Evolutionary conservation across 345 rosid genomes (phyloP).

Genomic region (Geranium brycei): DNA sequence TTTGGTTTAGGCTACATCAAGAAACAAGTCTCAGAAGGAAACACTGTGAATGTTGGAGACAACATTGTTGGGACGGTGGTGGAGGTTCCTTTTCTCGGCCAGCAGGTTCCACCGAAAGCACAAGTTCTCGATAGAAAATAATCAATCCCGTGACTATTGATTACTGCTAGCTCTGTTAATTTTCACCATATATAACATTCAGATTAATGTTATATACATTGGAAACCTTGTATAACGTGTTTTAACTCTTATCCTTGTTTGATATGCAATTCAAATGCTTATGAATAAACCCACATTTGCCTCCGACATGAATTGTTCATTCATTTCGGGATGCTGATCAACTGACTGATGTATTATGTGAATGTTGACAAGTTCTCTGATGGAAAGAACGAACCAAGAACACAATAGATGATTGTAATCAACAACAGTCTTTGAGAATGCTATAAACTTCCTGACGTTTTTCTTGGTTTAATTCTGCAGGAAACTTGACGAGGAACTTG

Average conservation of each 20-base stretch:
- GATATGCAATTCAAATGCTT: neutral
- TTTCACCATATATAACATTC: too few relatives aligned
- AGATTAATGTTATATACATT: too few relatives aligned
- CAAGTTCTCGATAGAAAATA: constrained; percentile 22
- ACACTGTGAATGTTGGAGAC: constrained; percentile 46
- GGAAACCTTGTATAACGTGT: neutral
- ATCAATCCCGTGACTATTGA: neutral
- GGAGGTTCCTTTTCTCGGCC: constrained; percentile 52
- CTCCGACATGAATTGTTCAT: too few relatives aligned
- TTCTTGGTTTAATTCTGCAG: constrained; percentile 31
- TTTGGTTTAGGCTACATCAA: constrained; percentile 76
- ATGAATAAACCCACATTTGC: too few relatives aligned
- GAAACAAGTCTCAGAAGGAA: constrained; percentile 35
- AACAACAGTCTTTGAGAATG: constrained; percentile 45
- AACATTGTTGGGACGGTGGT: constrained; percentile 35
- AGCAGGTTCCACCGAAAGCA: constrained; percentile 38
- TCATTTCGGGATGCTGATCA: neutral
- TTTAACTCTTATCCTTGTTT: neutral
- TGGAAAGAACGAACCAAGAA: too few relatives aligned
- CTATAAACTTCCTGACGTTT: constrained; percentile 33
- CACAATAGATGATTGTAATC: neutral
- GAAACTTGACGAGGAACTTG: constrained; percentile 50
- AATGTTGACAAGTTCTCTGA: neutral
- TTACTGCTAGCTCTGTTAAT: too few relatives aligned
- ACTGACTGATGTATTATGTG: neutral